phyloP scores from a whole-genome alignment of 2,329 filamentous ascomycete genomes.

The Monilinia fructigena region DNA sequence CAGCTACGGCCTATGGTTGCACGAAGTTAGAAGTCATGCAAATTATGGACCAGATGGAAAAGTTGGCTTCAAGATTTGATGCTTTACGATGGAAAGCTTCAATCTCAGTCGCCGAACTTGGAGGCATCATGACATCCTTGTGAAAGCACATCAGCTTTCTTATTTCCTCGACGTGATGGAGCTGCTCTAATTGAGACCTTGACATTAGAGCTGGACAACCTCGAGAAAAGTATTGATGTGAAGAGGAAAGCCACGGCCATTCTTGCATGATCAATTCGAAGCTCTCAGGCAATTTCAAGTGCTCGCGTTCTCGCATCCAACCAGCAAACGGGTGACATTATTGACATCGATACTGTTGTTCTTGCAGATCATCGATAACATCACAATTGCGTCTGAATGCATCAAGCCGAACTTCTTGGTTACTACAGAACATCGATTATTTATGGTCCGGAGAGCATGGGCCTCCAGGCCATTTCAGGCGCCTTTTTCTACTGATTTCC shows the following conservation, averaged over 20 bases:
- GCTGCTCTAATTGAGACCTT: constrained; percentile 49
- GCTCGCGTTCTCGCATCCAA: constrained; percentile 28
- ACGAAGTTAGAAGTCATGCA: constrained; percentile 47
- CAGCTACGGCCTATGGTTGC: constrained; percentile 64
- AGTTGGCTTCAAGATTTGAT: constrained; percentile 60
- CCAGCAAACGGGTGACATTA: constrained; percentile 5
- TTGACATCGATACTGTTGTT: constrained; percentile 34
- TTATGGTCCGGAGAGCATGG: constrained; percentile 38
- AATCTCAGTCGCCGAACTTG: constrained; percentile 52
- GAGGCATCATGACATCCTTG: constrained; percentile 55
- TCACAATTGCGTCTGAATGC: constrained; percentile 36
- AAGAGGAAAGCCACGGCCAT: constrained; percentile 48
- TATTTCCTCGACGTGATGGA: constrained; percentile 43
- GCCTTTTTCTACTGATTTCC: constrained; percentile 53
- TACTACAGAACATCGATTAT: constrained; percentile 37
- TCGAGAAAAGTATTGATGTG: constrained; percentile 49
- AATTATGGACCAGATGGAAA: constrained; percentile 52
- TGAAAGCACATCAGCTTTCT: constrained; percentile 58
- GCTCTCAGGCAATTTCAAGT: constrained; percentile 49
- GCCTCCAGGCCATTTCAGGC: constrained; percentile 48
- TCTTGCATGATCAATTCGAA: constrained; percentile 57
- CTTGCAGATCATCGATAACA: constrained; percentile 37
- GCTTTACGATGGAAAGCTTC: constrained; percentile 57
- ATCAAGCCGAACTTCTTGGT: constrained; percentile 31
- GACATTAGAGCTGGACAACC: constrained; percentile 50